Evolutionary conservation across 768 basidiomycete species (phyloP).

Genomic region (Chalciporus chontae): DNA sequence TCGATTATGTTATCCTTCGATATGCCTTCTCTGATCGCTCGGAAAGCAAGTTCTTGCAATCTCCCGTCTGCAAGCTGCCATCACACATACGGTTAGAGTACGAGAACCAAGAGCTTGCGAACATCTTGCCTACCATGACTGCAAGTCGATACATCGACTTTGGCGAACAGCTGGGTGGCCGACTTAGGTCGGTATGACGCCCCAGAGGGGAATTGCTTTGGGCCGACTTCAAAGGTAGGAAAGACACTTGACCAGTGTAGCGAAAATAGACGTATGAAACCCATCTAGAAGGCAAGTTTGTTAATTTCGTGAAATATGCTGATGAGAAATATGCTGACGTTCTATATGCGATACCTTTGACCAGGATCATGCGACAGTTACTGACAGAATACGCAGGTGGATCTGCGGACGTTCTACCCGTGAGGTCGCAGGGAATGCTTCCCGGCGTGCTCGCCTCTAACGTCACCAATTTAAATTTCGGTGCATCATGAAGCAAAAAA

Average conservation of each 20-base stretch:
- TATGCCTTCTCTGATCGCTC: slow-evolving; percentile 22
- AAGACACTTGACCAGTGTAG: slow-evolving; percentile 29
- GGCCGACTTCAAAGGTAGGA: slow-evolving; percentile 23
- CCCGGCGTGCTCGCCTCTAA: neutral
- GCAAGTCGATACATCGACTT: slow-evolving; percentile 39
- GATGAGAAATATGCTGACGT: slow-evolving; percentile 17
- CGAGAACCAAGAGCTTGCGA: neutral
- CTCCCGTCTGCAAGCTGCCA: slow-evolving; percentile 24
- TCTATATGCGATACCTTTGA: slow-evolving; percentile 27
- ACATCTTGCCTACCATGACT: slow-evolving; percentile 14
- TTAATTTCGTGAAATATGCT: neutral
- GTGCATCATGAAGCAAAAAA: neutral
- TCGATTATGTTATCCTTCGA: slow-evolving; percentile 25
- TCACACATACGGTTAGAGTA: neutral
- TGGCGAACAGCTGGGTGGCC: slow-evolving; percentile 26
- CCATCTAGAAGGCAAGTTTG: slow-evolving; percentile 16
- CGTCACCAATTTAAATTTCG: no score
- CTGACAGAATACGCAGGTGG: slow-evolving; percentile 24
- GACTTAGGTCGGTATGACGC: neutral
- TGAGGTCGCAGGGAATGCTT: neutral
- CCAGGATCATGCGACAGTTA: slow-evolving; percentile 23
- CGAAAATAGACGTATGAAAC: slow-evolving; percentile 27
- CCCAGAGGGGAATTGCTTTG: neutral
- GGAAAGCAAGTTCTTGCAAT: slow-evolving; percentile 23
- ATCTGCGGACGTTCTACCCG: neutral